Percentiles rank a stretch among this genome's conserved stretches.
Conservation (phyloP, 2,329 filamentous ascomycete species). For the Sclerotinia glacialis region DNA sequence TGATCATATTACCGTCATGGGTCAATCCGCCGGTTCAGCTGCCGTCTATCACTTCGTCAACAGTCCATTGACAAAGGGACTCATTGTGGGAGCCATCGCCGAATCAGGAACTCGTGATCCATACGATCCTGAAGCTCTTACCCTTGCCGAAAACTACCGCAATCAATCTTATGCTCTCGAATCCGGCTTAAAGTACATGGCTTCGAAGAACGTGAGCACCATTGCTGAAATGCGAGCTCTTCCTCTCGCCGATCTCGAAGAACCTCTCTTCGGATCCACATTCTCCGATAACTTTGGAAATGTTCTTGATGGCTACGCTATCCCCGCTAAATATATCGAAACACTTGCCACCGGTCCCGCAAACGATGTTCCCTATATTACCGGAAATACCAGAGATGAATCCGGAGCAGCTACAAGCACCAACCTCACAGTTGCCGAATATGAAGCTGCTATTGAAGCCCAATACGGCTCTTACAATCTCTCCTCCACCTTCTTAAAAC, state of each 20-base stretch:
- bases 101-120: slow-evolving; percentile 36
- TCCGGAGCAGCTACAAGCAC: slow-evolving; percentile 37
- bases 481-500: slow-evolving; percentile 23
- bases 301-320: slow-evolving; percentile 31
- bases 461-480: slow-evolving; percentile 25
- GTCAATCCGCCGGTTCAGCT: slow-evolving; percentile 45
- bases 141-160: slow-evolving; percentile 32
- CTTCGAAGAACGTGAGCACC: slow-evolving; percentile 26
- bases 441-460: slow-evolving; percentile 26
- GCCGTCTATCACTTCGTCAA: slow-evolving; percentile 42
- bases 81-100: slow-evolving; percentile 34
- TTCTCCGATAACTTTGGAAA: slow-evolving; percentile 18
- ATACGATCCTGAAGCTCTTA: slow-evolving; percentile 31
- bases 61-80: slow-evolving; percentile 33
- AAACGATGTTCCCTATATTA: slow-evolving; percentile 41
- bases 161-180: slow-evolving; percentile 20
- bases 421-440: slow-evolving; percentile 37
- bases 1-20: slow-evolving; percentile 43
- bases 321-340: slow-evolving; percentile 29
- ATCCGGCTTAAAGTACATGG: slow-evolving; percentile 25
- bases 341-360: slow-evolving; percentile 30
- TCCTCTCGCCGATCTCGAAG: slow-evolving; percentile 11
- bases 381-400: slow-evolving; percentile 36
- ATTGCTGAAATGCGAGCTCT: slow-evolving; percentile 27
- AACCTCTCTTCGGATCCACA: not conserved